Evolutionary conservation across 2,329 filamentous ascomycete genomes (phyloP), one percentile per base, ranked within the genome.

Genomic region (Fusarium ambrosium): DNA sequence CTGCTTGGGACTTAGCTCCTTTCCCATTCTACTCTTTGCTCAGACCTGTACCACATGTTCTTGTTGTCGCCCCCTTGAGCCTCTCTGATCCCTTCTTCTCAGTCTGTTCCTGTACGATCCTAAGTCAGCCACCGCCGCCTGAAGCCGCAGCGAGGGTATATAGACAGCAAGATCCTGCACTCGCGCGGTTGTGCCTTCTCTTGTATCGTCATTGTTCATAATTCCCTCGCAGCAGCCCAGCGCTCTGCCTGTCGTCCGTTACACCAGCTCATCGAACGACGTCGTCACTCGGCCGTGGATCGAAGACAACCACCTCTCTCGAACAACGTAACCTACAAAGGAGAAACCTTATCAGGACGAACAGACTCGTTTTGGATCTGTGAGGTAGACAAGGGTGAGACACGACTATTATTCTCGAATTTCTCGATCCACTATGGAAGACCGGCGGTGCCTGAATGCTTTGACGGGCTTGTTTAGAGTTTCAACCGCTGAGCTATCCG

Each of bases 101-200:
- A 75, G 68, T 73, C 67, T 64, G 70, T 72, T 73, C 68, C 75
- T 79, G 79, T 80, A 71, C 74, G 79, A 80, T 80, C 71, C 59
- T 58, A 74, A 43, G 72, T 71, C 79, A 79, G 78, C 75, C 77
- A 79, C 77, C 75, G 62, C 72, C 68, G 68, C 76, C 68, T 70
- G 66, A 69, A 73, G 75, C 77, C 77, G 72, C 75, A 76, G 74
- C 72, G 76, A 79, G 73, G 75, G 74, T 83, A 84, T 85, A 83
- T 84, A 85, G 81, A 82, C 79, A 81, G 78, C 77, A 78, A 77
- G 78, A 80, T 82, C 79, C 80, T 81, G 80, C 78, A 81, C 75
- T 69, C 69, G 71, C 75, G 77, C 77, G 77, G 77, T 79, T 75
- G 77, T 79, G 77, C 73, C 74, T 78, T 79, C 73, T 70, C 70